Evolutionary conservation across 495 filamentous ascomycete species (phyloP).

Genomic region (Entonaema liquescens): DNA sequence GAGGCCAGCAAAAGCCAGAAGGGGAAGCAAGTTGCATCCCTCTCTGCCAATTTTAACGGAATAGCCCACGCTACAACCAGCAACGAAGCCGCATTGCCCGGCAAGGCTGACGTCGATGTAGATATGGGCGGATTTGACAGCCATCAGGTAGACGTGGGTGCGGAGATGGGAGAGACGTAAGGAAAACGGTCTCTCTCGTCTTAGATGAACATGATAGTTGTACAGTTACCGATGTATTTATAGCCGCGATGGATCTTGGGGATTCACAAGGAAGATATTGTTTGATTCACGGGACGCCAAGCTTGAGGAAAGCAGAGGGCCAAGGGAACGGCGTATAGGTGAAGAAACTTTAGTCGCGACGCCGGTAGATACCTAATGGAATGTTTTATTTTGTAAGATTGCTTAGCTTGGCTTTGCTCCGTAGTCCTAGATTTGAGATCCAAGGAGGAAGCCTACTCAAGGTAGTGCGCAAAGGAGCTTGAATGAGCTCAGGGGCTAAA

Average conservation of each 20-base stretch:
- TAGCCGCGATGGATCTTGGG: not conserved
- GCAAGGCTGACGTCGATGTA: slow-evolving; percentile 14
- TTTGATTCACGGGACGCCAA: not conserved
- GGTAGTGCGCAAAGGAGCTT: not conserved
- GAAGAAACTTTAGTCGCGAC: not conserved
- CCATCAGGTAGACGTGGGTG: slow-evolving; percentile 41
- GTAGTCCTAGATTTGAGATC: not conserved
- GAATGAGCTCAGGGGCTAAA: not conserved
- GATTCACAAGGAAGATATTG: not conserved
- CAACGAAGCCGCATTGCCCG: slow-evolving; percentile 10
- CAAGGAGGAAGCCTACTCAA: not conserved
- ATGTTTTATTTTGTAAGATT: not conserved
- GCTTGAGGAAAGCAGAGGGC: not conserved
- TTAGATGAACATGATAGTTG: not conserved
- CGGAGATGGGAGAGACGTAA: slow-evolving; percentile 43
- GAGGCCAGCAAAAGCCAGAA: slow-evolving; percentile 47
- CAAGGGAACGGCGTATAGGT: slow-evolving; percentile 10
- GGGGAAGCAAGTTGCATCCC: slow-evolving; percentile 40
- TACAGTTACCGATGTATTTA: slow-evolving; percentile 6
- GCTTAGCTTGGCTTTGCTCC: not conserved
- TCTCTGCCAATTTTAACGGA: slow-evolving; percentile 36
- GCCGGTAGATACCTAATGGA: slow-evolving; percentile 13
- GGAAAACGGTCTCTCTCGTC: too few species aligned
- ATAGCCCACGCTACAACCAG: slow-evolving; percentile 20
- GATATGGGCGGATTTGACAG: slow-evolving; percentile 28